phyloP scores from a whole-genome alignment of 371 early-diverging fungal species.

The Hamiltosporidium magnivora region DNA sequence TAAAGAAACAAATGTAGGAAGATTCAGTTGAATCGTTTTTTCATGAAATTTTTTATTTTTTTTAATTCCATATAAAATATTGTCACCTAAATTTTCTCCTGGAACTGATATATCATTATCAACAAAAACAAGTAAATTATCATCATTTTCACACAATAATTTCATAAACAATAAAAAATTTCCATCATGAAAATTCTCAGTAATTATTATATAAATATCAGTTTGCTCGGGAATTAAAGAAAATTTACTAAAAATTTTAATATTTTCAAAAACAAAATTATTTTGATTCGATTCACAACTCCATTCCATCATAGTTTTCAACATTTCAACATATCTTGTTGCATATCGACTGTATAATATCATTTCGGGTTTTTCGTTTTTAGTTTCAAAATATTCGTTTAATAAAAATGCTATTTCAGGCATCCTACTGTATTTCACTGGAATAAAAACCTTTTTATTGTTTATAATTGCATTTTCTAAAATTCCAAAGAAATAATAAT shows the following conservation, averaged over 20 bases:
- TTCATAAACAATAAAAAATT: neutral
- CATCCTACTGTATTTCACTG: constrained; percentile 31
- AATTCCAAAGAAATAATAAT: constrained; percentile 21
- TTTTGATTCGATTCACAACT: constrained; percentile 44
- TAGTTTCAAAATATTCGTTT: constrained; percentile 4
- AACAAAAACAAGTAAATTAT: neutral
- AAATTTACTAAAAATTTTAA: neutral
- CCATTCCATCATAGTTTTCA: constrained; percentile 56
- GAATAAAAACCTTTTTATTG: constrained; percentile 43
- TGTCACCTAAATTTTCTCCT: neutral
- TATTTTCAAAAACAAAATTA: constrained; percentile 39
- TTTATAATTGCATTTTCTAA: constrained; percentile 12
- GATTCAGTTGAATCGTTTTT: too few relatives aligned
- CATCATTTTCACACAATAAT: neutral
- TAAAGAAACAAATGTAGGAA: too few relatives aligned
- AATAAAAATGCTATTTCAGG: constrained; percentile 49
- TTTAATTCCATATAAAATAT: neutral
- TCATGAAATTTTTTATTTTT: too few relatives aligned
- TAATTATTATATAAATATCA: neutral
- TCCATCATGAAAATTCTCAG: neutral
- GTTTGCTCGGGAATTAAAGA: neutral
- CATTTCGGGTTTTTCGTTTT: constrained; percentile 14
- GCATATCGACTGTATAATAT: constrained; percentile 27
- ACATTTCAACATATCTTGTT: constrained; percentile 42
- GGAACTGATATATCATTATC: neutral